Conservation (phyloP, 2,329 filamentous ascomycete genomes). For the Diaporthe citriasiana region DNA sequence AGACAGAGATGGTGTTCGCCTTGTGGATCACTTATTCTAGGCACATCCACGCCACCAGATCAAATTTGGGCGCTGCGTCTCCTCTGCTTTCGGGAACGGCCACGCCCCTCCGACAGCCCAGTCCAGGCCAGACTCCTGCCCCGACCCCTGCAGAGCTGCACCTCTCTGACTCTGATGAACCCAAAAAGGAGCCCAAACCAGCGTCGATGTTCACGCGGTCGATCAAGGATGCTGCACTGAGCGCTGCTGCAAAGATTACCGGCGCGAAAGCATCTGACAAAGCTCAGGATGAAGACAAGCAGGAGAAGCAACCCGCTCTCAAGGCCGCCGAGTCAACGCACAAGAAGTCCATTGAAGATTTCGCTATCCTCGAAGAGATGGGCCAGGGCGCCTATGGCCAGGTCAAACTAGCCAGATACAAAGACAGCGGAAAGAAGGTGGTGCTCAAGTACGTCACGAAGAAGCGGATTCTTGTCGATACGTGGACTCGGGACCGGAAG, state of each 20-base stretch:
- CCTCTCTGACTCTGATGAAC: slow-evolving; percentile 64
- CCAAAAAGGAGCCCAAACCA: slow-evolving; percentile 58
- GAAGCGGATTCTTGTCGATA: slow-evolving; percentile 95
- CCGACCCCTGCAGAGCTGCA: slow-evolving; percentile 70
- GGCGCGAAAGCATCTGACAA: slow-evolving; percentile 49
- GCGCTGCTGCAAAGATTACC: slow-evolving; percentile 67
- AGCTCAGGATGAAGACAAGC: slow-evolving; percentile 44
- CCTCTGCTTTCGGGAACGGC: slow-evolving; percentile 73
- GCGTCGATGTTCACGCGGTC: slow-evolving; percentile 67
- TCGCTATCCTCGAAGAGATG: slow-evolving; percentile 96
- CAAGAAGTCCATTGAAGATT: slow-evolving; percentile 92
- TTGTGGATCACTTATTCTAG: slow-evolving; percentile 98
- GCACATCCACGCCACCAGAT: slow-evolving; percentile 84
- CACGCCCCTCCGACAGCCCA: slow-evolving; percentile 84
- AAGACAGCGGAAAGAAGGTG: slow-evolving; percentile 84
- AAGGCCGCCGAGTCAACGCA: slow-evolving; percentile 54
- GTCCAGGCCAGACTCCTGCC: slow-evolving; percentile 77
- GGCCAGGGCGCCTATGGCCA: slow-evolving; percentile 98
- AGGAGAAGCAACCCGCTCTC: slow-evolving; percentile 30
- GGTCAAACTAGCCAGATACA: slow-evolving; percentile 93
- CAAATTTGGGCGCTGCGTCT: slow-evolving; percentile 71
- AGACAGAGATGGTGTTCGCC: slow-evolving; percentile 89
- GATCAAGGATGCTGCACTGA: slow-evolving; percentile 69
- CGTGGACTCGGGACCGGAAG: slow-evolving; percentile 94
- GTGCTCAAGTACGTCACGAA: slow-evolving; percentile 99